These are phyloP conservation scores for Hanseniaspora occidentalis DNA, from an alignment of 805 yeast genomes.

Conservation along the genomic window DNA sequence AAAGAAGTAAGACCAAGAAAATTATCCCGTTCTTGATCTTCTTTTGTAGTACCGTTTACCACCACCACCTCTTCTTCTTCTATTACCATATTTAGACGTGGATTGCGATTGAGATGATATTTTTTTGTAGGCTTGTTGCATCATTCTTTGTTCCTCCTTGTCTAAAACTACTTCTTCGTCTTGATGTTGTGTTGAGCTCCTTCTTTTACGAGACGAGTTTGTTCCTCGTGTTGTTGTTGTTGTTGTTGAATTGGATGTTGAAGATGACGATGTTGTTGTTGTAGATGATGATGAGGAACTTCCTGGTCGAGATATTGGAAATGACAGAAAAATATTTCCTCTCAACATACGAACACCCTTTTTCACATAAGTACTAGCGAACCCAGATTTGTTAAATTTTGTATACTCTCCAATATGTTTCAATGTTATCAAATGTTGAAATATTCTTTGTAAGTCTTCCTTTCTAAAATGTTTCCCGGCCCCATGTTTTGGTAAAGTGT, in stretches of 20 bases:
- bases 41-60: not conserved
- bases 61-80: not conserved
- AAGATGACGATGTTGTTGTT: constrained; percentile 6
- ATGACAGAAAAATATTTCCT: constrained; percentile 39
- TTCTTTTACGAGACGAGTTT: not conserved
- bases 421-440: constrained; percentile 61
- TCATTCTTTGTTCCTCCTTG: constrained; percentile 2
- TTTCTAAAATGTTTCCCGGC: constrained; percentile 51
- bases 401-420: constrained; percentile 60
- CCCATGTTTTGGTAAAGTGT: constrained; percentile 52
- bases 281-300: constrained; percentile 5
- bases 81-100: not conserved
- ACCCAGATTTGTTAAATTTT: constrained; percentile 62
- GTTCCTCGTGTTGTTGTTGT: not conserved
- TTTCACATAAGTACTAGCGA: constrained; percentile 63
- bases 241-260: constrained; percentile 2
- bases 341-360: constrained; percentile 41
- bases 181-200: not conserved
- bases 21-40: not conserved
- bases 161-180: not conserved
- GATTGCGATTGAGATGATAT: not conserved
- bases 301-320: constrained; percentile 19
- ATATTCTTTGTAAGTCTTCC: constrained; percentile 67
- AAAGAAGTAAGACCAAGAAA: too few relatives aligned
- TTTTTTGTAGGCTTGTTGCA: constrained; percentile 1